phyloP scores from a whole-genome alignment of 352 stramenopile species.

The Phytophthora pluvialis region DNA sequence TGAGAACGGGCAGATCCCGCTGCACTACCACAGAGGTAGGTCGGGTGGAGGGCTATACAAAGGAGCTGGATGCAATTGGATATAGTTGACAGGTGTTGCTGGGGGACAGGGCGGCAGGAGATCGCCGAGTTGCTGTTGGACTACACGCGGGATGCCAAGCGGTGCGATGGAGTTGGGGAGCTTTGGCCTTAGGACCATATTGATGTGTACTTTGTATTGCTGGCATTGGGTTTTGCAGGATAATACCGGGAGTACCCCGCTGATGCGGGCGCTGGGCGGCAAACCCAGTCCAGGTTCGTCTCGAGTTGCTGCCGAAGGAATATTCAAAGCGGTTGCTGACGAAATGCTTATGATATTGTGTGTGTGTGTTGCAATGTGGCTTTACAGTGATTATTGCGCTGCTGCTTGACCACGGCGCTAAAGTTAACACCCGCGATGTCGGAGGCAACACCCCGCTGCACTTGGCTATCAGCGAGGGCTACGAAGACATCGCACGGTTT shows the following conservation, averaged over 20 bases:
- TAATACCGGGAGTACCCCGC: slow-evolving; percentile 61
- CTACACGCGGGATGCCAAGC: slow-evolving; percentile 65
- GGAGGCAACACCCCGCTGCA: slow-evolving; percentile 76
- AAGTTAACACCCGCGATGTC: slow-evolving; percentile 61
- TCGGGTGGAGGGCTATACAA: background rate
- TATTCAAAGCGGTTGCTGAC: background rate
- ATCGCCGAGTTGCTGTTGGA: slow-evolving; percentile 74
- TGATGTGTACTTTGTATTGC: background rate
- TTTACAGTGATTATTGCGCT: slow-evolving; percentile 59
- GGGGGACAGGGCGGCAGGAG: slow-evolving; percentile 53
- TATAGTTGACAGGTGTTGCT: background rate
- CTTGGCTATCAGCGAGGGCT: slow-evolving; percentile 66
- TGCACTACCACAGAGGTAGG: slow-evolving; percentile 79
- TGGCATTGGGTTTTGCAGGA: slow-evolving; percentile 40
- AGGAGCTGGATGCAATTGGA: background rate
- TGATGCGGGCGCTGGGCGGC: slow-evolving; percentile 66
- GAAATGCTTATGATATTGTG: background rate
- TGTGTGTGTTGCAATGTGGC: background rate
- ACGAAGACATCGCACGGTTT: slow-evolving; percentile 66
- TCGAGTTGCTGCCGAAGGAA: background rate
- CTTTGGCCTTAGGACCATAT: background rate
- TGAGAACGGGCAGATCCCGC: slow-evolving; percentile 71
- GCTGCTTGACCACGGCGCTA: slow-evolving; percentile 68
- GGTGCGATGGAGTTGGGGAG: slow-evolving; percentile 34
- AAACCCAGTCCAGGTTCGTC: slow-evolving; percentile 57